A percentile compares a stretch with the other conserved stretches of the same genome.
phyloP scores from a whole-genome alignment of 1,284 basidiomycete genomes.

The Rugosomyces carneus region DNA sequence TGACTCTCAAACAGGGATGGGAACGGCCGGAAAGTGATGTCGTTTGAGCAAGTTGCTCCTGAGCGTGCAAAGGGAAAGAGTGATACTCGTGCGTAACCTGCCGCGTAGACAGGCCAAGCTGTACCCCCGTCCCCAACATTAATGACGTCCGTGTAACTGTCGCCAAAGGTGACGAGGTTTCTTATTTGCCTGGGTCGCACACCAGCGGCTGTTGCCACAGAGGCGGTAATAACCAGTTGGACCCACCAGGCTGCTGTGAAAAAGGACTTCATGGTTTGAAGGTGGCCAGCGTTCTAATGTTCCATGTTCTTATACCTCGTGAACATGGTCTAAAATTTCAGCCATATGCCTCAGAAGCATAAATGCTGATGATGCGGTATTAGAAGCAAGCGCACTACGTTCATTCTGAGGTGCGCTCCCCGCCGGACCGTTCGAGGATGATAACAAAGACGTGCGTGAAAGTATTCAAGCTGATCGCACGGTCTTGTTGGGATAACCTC shows the following conservation, averaged over 20 bases:
- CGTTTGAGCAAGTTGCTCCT: slow-evolving; percentile 38
- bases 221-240: neutral
- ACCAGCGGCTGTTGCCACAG: neutral
- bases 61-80: slow-evolving; percentile 34
- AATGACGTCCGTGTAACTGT: slow-evolving; percentile 34
- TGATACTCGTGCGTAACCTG: slow-evolving; percentile 26
- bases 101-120: slow-evolving; percentile 33
- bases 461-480: too few species aligned
- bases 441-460: too few species aligned
- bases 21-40: slow-evolving; percentile 31
- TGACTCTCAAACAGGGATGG: slow-evolving; percentile 33
- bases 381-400: neutral
- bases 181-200: slow-evolving; percentile 24
- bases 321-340: neutral
- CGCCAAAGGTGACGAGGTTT: slow-evolving; percentile 36
- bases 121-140: slow-evolving; percentile 20
- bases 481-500: neutral
- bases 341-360: neutral
- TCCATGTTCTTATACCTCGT: neutral
- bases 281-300: neutral
- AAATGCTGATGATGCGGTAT: neutral
- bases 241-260: neutral
- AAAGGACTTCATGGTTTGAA: neutral
- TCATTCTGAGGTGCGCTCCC: neutral
- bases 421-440: neutral